Conservation (phyloP, 2,329 filamentous ascomycete genomes). For the Aspergillus neotritici region DNA sequence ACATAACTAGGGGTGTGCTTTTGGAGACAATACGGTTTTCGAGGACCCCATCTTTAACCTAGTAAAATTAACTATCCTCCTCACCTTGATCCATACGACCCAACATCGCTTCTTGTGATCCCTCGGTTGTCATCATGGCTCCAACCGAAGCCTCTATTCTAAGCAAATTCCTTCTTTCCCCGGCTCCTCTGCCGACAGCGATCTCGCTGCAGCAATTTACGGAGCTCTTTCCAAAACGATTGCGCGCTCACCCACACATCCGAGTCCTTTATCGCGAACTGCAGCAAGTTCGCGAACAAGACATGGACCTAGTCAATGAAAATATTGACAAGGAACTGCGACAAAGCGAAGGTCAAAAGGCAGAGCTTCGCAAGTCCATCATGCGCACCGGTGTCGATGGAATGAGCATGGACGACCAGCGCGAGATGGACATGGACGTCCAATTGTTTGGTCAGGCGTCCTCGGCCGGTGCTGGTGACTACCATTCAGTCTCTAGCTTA, state of each 20-base stretch:
- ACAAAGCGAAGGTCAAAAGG: constrained; percentile 33
- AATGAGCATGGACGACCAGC: constrained; percentile 28
- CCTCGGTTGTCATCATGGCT: constrained; percentile 49
- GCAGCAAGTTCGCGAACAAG: constrained; percentile 64
- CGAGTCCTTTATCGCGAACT: constrained; percentile 71
- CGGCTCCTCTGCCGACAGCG: constrained; percentile 67
- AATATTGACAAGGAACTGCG: constrained; percentile 42
- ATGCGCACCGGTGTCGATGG: constrained; percentile 30
- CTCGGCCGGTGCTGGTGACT: constrained; percentile 32
- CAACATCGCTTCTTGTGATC: neutral
- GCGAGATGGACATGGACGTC: constrained; percentile 43
- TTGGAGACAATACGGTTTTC: too few species aligned
- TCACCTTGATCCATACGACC: neutral
- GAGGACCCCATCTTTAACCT: too few species aligned
- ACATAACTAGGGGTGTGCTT: too few species aligned
- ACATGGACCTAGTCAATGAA: constrained; percentile 61
- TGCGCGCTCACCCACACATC: constrained; percentile 62
- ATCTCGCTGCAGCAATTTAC: constrained; percentile 70
- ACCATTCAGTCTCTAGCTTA: constrained; percentile 60
- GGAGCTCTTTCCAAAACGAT: constrained; percentile 64
- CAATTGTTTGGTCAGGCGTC: constrained; percentile 56
- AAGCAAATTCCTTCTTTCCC: constrained; percentile 69
- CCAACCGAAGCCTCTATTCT: constrained; percentile 71
- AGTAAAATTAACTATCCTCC: too few species aligned
- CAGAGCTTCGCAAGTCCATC: constrained; percentile 32